phyloP scores from a whole-genome alignment of 345 rosid genomes.

The Rhodamnia rubescens region DNA sequence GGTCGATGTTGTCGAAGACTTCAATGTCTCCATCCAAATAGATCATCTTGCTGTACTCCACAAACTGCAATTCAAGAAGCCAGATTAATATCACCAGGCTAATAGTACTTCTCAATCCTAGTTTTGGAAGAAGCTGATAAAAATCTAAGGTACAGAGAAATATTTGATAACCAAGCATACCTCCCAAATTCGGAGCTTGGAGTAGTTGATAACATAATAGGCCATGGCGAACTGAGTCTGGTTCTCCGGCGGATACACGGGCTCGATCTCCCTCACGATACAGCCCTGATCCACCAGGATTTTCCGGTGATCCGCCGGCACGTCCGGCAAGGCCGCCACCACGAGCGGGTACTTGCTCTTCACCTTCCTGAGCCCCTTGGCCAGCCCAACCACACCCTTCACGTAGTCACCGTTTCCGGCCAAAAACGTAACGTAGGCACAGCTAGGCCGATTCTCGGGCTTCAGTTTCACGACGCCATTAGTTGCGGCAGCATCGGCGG shows the following conservation, averaged over 20 bases:
- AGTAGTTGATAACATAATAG: constrained; percentile 25
- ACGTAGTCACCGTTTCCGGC: constrained; percentile 15
- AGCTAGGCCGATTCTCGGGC: not conserved
- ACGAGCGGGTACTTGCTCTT: constrained; percentile 22
- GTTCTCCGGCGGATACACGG: constrained; percentile 17
- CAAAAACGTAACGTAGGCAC: constrained; percentile 27
- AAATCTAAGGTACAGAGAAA: not conserved
- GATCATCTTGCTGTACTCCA: constrained; percentile 24
- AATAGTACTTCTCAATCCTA: not conserved
- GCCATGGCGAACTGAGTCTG: constrained; percentile 3
- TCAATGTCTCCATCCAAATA: constrained; percentile 34
- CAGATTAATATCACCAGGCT: not conserved
- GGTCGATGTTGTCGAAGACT: constrained; percentile 29
- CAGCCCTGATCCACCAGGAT: constrained; percentile 20
- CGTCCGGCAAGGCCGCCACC: constrained; percentile 30
- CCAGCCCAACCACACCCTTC: constrained; percentile 33
- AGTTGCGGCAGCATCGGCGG: too few species aligned
- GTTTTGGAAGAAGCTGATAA: not conserved
- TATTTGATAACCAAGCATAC: not conserved
- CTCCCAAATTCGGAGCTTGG: constrained; percentile 38
- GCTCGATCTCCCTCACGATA: constrained; percentile 23
- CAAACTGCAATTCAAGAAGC: constrained; percentile 12
- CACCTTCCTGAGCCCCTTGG: constrained; percentile 28
- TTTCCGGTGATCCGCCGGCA: constrained; percentile 23
- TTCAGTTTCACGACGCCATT: too few species aligned